phyloP scores from a whole-genome alignment of 371 early-diverging fungal species.

The Lichtheimia hyalospora region DNA sequence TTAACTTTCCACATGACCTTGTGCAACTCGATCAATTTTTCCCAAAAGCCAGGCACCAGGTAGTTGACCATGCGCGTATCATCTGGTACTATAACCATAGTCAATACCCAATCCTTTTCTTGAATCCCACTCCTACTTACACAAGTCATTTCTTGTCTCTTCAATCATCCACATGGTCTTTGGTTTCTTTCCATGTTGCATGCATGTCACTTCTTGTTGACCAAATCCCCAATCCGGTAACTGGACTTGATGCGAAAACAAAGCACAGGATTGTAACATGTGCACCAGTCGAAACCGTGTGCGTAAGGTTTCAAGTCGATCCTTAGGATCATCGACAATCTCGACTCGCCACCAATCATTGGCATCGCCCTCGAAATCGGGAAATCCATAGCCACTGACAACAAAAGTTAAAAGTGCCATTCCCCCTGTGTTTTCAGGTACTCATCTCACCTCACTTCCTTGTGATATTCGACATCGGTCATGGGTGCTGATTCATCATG shows the following conservation, averaged over 20 bases:
- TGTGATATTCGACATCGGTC: slow-evolving; percentile 87
- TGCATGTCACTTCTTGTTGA: slow-evolving; percentile 94
- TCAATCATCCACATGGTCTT: slow-evolving; percentile 71
- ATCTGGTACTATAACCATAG: slow-evolving; percentile 33
- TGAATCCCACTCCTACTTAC: slow-evolving; percentile 34
- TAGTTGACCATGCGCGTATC: slow-evolving; percentile 45
- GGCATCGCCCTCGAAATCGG: slow-evolving; percentile 42
- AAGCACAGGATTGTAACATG: slow-evolving; percentile 67
- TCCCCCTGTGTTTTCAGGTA: background rate
- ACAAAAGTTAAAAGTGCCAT: too few species aligned
- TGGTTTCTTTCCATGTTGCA: slow-evolving; percentile 60
- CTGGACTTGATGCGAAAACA: slow-evolving; percentile 78
- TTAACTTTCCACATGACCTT: slow-evolving; percentile 83
- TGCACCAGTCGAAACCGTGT: slow-evolving; percentile 76
- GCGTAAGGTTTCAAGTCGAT: slow-evolving; percentile 61
- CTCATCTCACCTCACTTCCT: slow-evolving; percentile 66
- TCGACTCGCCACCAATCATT: slow-evolving; percentile 77
- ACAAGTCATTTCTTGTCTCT: slow-evolving; percentile 39
- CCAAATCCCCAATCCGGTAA: slow-evolving; percentile 97
- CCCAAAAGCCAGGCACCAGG: slow-evolving; percentile 61
- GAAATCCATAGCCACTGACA: slow-evolving; percentile 61
- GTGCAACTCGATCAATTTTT: slow-evolving; percentile 83
- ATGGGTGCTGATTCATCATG: slow-evolving; percentile 69
- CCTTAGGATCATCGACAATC: slow-evolving; percentile 53
- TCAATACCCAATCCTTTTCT: background rate